A percentile compares a stretch with the other conserved stretches of the same genome.
Conservation (phyloP, 768 basidiomycete species). For the Amanita fuliginea region DNA sequence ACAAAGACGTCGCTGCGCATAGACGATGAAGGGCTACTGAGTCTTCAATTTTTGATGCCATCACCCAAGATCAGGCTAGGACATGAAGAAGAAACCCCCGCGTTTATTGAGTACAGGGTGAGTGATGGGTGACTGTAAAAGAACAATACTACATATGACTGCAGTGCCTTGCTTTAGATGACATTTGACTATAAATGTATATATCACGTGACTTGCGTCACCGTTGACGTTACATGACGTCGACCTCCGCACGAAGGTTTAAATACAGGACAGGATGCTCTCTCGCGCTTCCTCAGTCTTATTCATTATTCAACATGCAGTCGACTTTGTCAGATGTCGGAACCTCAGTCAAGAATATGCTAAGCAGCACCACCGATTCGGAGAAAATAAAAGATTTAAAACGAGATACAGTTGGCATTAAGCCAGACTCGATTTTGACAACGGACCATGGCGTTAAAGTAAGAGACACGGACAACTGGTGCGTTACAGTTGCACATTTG, state of each 20-base stretch:
- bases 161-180: constrained; percentile 6
- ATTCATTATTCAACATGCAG: neutral
- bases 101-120: constrained; percentile 85
- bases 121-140: constrained; percentile 15
- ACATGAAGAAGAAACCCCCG: constrained; percentile 31
- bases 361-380: neutral
- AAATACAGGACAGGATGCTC: no score
- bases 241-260: neutral
- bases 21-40: constrained; percentile 70
- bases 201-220: neutral
- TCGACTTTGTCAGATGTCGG: neutral
- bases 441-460: constrained; percentile 54
- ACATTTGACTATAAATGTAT: neutral
- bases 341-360: neutral
- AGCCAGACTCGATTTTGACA: constrained; percentile 22
- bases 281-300: neutral
- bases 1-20: constrained; percentile 86
- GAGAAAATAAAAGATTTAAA: neutral
- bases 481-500: constrained; percentile 6
- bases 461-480: constrained; percentile 61
- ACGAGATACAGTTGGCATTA: neutral
- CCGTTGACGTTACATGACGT: neutral
- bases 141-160: neutral
- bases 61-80: constrained; percentile 30
- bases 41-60: constrained; percentile 85